Conservation (phyloP, 805 yeast species). For the Ogataea haglerorum region DNA sequence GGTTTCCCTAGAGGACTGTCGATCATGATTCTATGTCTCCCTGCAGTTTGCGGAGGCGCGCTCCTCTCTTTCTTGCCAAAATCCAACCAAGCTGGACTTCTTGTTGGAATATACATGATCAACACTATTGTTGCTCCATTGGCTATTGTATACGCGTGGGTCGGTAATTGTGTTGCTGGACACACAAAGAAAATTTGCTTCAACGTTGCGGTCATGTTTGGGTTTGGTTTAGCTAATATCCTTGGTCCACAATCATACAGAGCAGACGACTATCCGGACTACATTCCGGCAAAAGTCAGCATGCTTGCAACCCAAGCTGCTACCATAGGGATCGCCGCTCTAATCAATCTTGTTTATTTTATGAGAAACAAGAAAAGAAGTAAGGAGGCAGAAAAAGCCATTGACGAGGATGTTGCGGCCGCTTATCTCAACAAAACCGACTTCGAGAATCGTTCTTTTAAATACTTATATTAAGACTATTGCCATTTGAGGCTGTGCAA, state of each 20-base stretch:
- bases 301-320: conserved; percentile 51
- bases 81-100: conserved; percentile 27
- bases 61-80: conserved; percentile 31
- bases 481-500: neutral
- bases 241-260: conserved; percentile 63
- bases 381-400: conserved; percentile 33
- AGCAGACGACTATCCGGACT: conserved; percentile 48
- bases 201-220: conserved; percentile 53
- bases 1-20: conserved; percentile 20
- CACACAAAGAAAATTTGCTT: conserved; percentile 54
- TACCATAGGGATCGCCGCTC: conserved; percentile 39
- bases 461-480: conserved; percentile 43
- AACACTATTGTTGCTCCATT: conserved; percentile 25
- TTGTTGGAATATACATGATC: conserved; percentile 27
- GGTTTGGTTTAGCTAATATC: conserved; percentile 52
- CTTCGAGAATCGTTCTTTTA: conserved; percentile 50
- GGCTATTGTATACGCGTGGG: conserved; percentile 61
- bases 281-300: conserved; percentile 54
- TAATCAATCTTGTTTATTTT: conserved; percentile 40
- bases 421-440: conserved; percentile 52
- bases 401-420: conserved; percentile 38
- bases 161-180: conserved; percentile 59
- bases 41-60: conserved; percentile 50
- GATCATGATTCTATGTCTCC: conserved; percentile 34
- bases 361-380: conserved; percentile 48